Conservation (phyloP, 192 early-diverging fungal genomes). For the Lobosporangium transversale region DNA sequence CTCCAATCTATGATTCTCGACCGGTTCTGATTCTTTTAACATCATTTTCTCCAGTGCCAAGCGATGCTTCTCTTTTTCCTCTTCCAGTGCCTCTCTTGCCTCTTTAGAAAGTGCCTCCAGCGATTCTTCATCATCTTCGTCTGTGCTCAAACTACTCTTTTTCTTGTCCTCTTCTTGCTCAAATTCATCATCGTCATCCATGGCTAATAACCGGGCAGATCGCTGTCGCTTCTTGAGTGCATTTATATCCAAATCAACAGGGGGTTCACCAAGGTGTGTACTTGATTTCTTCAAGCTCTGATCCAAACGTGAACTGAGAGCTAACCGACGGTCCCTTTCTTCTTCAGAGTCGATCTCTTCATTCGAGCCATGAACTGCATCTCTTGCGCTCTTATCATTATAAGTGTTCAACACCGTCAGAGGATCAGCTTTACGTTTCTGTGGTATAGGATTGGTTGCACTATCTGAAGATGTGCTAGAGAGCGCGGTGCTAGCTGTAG, state of each 20-base stretch:
- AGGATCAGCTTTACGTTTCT: constrained; percentile 39
- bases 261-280: background rate
- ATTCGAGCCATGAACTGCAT: background rate
- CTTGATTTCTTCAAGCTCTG: background rate
- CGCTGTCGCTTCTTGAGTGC: constrained; percentile 35
- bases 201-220: constrained; percentile 19
- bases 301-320: constrained; percentile 33
- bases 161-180: constrained; percentile 4
- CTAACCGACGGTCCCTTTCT: constrained; percentile 41
- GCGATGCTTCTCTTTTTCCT: constrained; percentile 38
- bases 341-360: constrained; percentile 48
- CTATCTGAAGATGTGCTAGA: background rate
- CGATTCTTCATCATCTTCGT: constrained; percentile 10
- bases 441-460: constrained; percentile 7
- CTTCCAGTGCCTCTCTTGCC: constrained; percentile 17
- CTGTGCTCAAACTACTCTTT: background rate
- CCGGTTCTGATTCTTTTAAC: no score
- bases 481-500: background rate
- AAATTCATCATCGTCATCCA: constrained; percentile 45
- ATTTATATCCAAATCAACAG: constrained; percentile 21
- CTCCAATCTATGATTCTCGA: no score
- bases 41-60: constrained; percentile 48
- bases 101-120: constrained; percentile 24
- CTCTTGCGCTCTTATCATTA: background rate
- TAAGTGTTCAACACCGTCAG: background rate